Base-by-base conservation (phyloP, 202 grass and related monocot genomes). In the Dendrocalamus latiflorus region DNA sequence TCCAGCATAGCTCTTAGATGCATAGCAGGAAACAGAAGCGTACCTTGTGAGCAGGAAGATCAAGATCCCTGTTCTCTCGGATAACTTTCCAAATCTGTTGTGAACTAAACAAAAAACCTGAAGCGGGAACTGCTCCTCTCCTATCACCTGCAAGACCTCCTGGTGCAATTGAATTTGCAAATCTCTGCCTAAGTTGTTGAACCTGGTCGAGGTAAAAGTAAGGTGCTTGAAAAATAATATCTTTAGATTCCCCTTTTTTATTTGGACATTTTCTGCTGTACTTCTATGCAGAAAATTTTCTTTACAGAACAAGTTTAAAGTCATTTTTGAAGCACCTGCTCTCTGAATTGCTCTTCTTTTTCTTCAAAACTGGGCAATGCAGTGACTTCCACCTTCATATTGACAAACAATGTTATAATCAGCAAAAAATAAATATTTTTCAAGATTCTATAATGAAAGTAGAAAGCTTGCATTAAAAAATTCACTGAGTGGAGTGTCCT, bases 31-130 rank as follows among this genome's bases (percentile, higher is more conserved):
- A 73, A 73, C 1, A 47, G 2, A 85, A 54, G 9, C 66, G 37
- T 89, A 93, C 95, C 93, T 98, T 98, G 87, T 98, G 95, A 93
- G 95, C 95, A 87, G 95, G 95, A 81, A 98, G 93, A 81, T 95
- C 89, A 77, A 98, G 95, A 82, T 98, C 95, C 79, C 90, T 98
- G 68, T 98, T 95, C 83, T 98, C 95, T 81, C 85, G 65, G 49
- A 98, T 95, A 68, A 98, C 89, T 89, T 93, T 90, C 95, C 95
- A 98, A 74, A 98, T 98, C 82, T 98, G 91, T 55, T 87, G 93
- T 82, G 91, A 90, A 91, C 95, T 98, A 70, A 93, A 98, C 73
- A 94, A 95, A 93, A 98, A 98, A 62, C 87, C 95, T 86, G 95
- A 98, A 83, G 93, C 93, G 34, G 95, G 95, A 91, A 98, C 86